Conservation (phyloP, 1,284 basidiomycete species). For the Cutaneotrichosporon cutaneum region DNA sequence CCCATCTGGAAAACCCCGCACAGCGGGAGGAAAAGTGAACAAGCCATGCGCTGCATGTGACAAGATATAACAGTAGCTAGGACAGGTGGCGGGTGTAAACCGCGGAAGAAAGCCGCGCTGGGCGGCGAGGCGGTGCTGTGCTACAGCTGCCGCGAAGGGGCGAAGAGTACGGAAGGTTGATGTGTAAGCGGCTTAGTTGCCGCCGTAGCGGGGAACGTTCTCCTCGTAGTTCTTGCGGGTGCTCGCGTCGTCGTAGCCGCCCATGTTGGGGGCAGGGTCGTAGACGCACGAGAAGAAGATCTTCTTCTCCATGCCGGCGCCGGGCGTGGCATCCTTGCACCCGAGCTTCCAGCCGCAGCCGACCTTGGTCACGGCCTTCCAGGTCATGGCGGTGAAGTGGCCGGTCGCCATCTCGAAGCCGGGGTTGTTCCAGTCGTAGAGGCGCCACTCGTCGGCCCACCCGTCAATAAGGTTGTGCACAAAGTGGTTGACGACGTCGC, state of each 20-base stretch:
- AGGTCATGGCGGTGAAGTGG: conserved; percentile 49
- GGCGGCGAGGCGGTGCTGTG: not conserved
- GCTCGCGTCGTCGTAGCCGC: not conserved
- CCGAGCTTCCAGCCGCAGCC: conserved; percentile 36
- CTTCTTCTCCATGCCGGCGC: not conserved
- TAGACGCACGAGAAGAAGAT: not conserved
- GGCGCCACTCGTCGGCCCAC: conserved; percentile 18
- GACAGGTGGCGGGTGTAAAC: too few species aligned
- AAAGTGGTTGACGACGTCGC: not conserved
- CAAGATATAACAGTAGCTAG: too few species aligned
- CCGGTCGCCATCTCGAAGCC: conserved; percentile 26
- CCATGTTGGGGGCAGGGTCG: not conserved
- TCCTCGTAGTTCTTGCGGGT: not conserved
- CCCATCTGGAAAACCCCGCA: too few species aligned
- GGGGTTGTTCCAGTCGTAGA: conserved; percentile 32
- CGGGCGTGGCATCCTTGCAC: conserved; percentile 4
- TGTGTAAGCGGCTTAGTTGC: not conserved
- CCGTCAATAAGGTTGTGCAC: conserved; percentile 5
- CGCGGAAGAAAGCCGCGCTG: too few species aligned
- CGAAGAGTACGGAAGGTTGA: too few species aligned
- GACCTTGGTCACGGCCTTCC: conserved; percentile 43
- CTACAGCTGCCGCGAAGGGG: too few species aligned
- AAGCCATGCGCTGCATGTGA: too few species aligned
- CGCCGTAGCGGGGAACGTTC: not conserved
- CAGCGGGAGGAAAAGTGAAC: too few species aligned